Evolutionary conservation across 2,329 filamentous ascomycete species (phyloP), one percentile per base, ranked within the genome.

Genomic region (Neospermospora avenae): DNA sequence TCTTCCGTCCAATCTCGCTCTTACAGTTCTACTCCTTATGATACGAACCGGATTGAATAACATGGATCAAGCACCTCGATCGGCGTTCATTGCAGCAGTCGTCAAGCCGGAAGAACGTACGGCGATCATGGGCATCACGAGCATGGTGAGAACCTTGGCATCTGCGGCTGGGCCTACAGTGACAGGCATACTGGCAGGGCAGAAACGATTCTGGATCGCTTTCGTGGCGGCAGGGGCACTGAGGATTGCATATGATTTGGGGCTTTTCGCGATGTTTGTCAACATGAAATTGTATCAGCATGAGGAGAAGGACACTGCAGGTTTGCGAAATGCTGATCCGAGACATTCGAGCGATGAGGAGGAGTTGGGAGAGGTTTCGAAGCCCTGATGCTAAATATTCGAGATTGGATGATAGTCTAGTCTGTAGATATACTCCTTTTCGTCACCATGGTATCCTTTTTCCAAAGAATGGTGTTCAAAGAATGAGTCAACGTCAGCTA

Each of bases 51-150:
- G 82, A 58, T 80, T 82, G 0, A 81, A 84, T 57, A 85, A 79
- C 55, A 91, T 91, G 87, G 88, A 91, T 65, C 81, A 84, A 48
- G 87, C 86, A 0, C 88, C 88, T 0, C 80, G 88, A 16, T 80
- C 83, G 1, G 88, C 88, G 0, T 90, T 91, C 69, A 74, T 91
- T 2, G 83, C 88, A 0, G 83, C 85, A 0, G 81, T 85, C 0
- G 79, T 91, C 6, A 79, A 82, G 20, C 80, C 86, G 0, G 77
- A 78, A 3, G 87, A 91, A 71, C 80, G 88, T 1, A 91, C 88
- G 0, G 85, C 86, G 0, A 82, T 90, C 16, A 86, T 91, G 82
- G 88, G 88, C 0, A 77, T 86, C 0, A 79, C 88, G 1, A 89
- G 89, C 61, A 83, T 87, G 7, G 79, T 87, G 45, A 88, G 88